Base-by-base conservation (phyloP, 345 rosid species). In the Gossypium mustelinum region DNA sequence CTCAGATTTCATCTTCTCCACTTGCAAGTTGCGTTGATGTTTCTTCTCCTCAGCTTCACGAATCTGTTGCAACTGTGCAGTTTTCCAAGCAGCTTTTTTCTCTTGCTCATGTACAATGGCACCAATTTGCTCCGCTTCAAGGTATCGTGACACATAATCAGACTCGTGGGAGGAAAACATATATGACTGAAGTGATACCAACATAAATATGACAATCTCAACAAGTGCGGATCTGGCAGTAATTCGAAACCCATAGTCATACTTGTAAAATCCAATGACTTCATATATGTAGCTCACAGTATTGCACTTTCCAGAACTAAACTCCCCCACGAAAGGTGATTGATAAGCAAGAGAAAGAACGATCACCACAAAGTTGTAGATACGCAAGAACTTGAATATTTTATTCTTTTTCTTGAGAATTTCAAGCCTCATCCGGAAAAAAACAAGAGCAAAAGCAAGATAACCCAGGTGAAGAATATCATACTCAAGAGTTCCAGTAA, bases 1-100 rank as follows among this genome's bases (percentile, higher is more conserved):
- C 86, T 95, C 99, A 54, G 98, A 91, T 79, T 95, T 95, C 89
- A 95, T 93, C 84, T 93, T 95, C 86, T 95, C 99, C 73, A 95
- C 99, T 79, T 95, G 99, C 84, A 84, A 81, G 84, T 95, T 87
- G 13, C 97, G 91, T 79, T 84, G 96, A 75, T 83, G 77, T 80
- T 91, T 91, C 78, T 86, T 82, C 77, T 91, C 98, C 81, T 93
- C 98, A 75, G 88, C 82, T 83, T 95, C 93, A 60, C 93, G 99
- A 76, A 91, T 90, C 76, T 87, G 83, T 83, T 91, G 95, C 47
- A 95, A 79, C 66, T 95, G 96, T 75, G 92, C 94, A 68, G 97
- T 93, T 84, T 95, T 95, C 94, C 99, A 89, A 14, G 99, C 92
- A 75, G 98, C 99, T 78, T 89, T 93, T 85, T 90, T 93, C 88